A percentile compares a stretch with the other conserved stretches of the same genome.
These are phyloP conservation scores for Amoeboaphelidium protococcarum DNA, from an alignment of 371 early-diverging fungal species.

Conservation along the genomic window DNA sequence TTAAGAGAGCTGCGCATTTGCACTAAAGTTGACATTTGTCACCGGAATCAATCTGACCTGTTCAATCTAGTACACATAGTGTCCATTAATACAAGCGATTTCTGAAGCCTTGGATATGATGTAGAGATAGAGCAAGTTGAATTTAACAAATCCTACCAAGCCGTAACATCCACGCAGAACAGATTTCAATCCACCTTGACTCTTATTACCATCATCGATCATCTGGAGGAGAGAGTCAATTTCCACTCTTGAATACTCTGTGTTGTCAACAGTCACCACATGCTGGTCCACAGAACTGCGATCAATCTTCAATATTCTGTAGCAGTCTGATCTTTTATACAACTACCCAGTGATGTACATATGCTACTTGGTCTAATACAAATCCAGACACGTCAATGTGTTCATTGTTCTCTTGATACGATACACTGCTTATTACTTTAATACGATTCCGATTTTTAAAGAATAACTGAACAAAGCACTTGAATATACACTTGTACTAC, in stretches of 20 bases:
- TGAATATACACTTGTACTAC: too few relatives aligned
- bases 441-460: too few relatives aligned
- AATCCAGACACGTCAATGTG: too few relatives aligned
- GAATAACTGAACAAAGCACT: too few relatives aligned
- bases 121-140: conserved; percentile 74
- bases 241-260: conserved; percentile 37
- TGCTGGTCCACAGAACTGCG: conserved; percentile 25
- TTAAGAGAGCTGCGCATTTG: conserved; percentile 55
- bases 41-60: not conserved
- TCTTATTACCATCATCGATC: conserved; percentile 50
- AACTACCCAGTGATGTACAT: too few relatives aligned
- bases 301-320: conserved; percentile 62
- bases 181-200: conserved; percentile 41
- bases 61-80: conserved; percentile 65
- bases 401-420: too few relatives aligned
- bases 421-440: too few relatives aligned
- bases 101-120: conserved; percentile 57
- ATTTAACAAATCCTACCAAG: conserved; percentile 59
- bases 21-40: not conserved
- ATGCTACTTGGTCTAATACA: too few relatives aligned
- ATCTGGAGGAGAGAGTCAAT: conserved; percentile 40
- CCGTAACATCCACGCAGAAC: conserved; percentile 35
- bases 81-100: conserved; percentile 83
- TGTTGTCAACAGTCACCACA: conserved; percentile 31
- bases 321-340: too few relatives aligned